Evolutionary conservation across 768 basidiomycete genomes (phyloP).

Genomic region (Punctularia strigosozonata): DNA sequence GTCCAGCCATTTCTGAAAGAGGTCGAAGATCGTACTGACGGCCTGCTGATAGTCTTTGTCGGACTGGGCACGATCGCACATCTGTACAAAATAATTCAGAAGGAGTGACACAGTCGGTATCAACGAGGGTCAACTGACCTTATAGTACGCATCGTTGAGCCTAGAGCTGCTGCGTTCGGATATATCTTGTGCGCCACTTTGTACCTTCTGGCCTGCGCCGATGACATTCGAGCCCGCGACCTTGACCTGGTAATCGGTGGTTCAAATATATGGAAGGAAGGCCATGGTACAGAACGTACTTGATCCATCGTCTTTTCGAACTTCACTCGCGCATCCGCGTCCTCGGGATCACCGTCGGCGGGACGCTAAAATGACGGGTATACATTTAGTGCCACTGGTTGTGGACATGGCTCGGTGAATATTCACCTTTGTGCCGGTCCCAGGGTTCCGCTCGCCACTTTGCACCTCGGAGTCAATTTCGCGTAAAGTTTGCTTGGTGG

Average conservation of each 20-base stretch:
- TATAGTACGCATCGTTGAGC: slow-evolving; percentile 39
- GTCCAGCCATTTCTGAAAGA: slow-evolving; percentile 46
- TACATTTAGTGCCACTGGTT: no score
- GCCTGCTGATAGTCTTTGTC: slow-evolving; percentile 48
- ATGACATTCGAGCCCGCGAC: slow-evolving; percentile 44
- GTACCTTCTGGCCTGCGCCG: slow-evolving; percentile 34
- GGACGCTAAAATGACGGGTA: no score
- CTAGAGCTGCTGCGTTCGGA: slow-evolving; percentile 28
- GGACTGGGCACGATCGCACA: slow-evolving; percentile 51
- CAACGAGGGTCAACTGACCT: slow-evolving; percentile 22
- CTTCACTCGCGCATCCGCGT: slow-evolving; percentile 33
- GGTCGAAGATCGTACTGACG: slow-evolving; percentile 43
- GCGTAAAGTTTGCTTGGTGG: slow-evolving; percentile 40
- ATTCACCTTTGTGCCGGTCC: slow-evolving; percentile 43
- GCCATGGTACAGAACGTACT: no score
- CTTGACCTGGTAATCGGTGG: no score
- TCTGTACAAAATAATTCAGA: slow-evolving; percentile 21
- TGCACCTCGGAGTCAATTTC: slow-evolving; percentile 47
- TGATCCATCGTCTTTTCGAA: slow-evolving; percentile 66
- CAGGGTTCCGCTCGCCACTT: slow-evolving; percentile 44
- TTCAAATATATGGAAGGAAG: no score
- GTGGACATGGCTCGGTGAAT: no score
- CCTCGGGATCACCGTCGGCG: slow-evolving; percentile 29
- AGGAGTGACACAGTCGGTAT: neutral
- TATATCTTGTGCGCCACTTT: slow-evolving; percentile 30